Base-by-base conservation (phyloP, 192 early-diverging fungal genomes). In the Radiomyces spectabilis region DNA sequence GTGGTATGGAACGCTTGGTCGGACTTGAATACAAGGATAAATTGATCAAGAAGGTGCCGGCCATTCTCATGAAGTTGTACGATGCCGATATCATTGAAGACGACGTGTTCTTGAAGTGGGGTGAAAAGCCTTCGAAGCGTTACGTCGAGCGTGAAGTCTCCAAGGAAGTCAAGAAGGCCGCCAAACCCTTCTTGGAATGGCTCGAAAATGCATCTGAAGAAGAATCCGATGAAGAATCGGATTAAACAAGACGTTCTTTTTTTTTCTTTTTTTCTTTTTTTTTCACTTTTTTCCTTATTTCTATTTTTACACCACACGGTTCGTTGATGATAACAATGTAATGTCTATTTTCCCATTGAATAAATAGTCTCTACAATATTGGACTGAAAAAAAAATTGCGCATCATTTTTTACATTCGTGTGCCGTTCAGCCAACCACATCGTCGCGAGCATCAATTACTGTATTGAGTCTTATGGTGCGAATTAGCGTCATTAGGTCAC, bases 71-170 rank as follows among this genome's bases (percentile, higher is more conserved):
- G 86, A 81, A 78, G 5, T 78, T 97, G 40, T 97, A 93, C 64
- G 85, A 97, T 55, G 79, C 79, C 44, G 95, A 99, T 51, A 74
- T 97, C 37, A 63, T 97, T 51, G 91, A 92, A 21, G 96, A 97
- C 76, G 92, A 94, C 12, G 84, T 84, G 5, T 83, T 94, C 52
- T 48, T 87, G 22, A 83, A 85, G 53, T 99, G 96, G 96, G 86
- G 83, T 46, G 91, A 91, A 63, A 94, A 94, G 68, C 67, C 67
- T 16, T 63, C 54, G 44, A 77, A 78, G 70, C 62, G 74, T 33
- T 95, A 92, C 59, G 92, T 97, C 31, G 85, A 91, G 30, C 77
- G 81, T 65, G 86, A 87, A 5, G 74, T 78, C 22, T 80, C 78
- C 69, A 89, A 91, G 74, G 78, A 82, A 44, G 86, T 97, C 59